phyloP scores from a whole-genome alignment of 1,139 yeast genomes.

The Candida albicans region DNA sequence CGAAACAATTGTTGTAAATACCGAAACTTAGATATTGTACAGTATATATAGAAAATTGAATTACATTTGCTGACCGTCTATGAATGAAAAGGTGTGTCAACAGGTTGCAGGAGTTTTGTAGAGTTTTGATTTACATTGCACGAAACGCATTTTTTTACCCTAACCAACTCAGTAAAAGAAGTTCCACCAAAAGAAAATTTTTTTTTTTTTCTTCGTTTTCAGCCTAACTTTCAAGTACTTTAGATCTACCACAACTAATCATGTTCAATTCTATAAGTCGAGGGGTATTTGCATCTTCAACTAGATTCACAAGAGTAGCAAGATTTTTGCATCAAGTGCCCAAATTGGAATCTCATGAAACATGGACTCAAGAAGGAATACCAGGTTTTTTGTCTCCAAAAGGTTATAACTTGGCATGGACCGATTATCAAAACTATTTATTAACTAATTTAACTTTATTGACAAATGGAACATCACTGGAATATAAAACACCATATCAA shows the following conservation, averaged over 20 bases:
- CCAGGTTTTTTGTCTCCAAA: conserved; percentile 67
- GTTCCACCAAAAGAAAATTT: conserved; percentile 7
- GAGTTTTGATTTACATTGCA: background rate
- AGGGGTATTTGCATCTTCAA: conserved; percentile 1
- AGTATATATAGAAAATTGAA: no score
- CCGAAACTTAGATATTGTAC: no score
- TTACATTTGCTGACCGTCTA: background rate
- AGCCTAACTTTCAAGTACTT: background rate
- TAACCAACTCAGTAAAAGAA: background rate
- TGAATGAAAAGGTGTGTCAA: no score
- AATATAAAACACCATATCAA: conserved; percentile 75
- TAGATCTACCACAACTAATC: background rate
- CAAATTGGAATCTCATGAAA: conserved; percentile 42
- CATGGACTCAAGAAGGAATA: conserved; percentile 46
- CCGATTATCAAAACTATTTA: conserved; percentile 70
- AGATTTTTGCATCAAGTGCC: conserved; percentile 68
- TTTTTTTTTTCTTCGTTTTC: background rate
- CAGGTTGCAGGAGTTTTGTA: no score
- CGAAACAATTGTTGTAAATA: background rate
- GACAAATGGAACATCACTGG: conserved; percentile 79
- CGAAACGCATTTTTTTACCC: background rate
- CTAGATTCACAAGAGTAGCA: background rate
- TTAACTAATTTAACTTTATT: conserved; percentile 69
- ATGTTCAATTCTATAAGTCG: conserved; percentile 3
- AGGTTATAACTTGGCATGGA: conserved; percentile 79